phyloP scores from a whole-genome alignment of 2,329 filamentous ascomycete species.

The Pseudogymnoascus sp. region DNA sequence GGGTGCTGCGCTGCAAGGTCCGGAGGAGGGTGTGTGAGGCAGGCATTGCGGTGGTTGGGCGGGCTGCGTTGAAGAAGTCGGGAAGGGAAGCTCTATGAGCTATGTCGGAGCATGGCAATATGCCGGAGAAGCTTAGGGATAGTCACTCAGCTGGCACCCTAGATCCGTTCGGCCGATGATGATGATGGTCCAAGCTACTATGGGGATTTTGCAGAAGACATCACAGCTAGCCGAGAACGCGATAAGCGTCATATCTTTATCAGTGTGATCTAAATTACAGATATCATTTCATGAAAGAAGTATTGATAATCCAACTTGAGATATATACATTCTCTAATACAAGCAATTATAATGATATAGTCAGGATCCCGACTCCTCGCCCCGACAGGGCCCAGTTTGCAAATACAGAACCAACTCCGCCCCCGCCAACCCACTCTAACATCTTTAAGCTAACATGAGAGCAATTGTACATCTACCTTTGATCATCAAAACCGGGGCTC shows the following conservation, averaged over 20 bases:
- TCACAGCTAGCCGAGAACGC: background rate
- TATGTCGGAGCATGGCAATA: background rate
- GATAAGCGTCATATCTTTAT: background rate
- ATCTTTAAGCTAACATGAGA: background rate
- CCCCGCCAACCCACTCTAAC: background rate
- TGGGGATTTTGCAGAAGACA: background rate
- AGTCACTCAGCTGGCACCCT: background rate
- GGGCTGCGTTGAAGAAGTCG: background rate
- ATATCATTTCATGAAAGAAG: background rate
- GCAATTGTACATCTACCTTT: constrained; percentile 5
- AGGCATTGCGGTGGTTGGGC: background rate
- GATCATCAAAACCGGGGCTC: background rate
- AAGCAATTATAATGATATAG: background rate
- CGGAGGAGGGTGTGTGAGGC: background rate
- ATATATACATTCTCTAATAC: constrained; percentile 3
- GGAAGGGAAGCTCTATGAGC: background rate
- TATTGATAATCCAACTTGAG: background rate
- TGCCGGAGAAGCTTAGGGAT: background rate
- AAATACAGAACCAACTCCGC: background rate
- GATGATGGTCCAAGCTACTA: background rate
- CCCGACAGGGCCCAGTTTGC: background rate
- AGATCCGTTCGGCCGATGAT: background rate
- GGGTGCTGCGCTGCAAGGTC: background rate
- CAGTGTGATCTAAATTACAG: background rate
- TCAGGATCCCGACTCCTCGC: background rate